A percentile compares a stretch with the other conserved stretches of the same genome.
These are phyloP conservation scores for Penicillium sumatraense DNA, from an alignment of 2,329 filamentous ascomycete genomes.

Conservation along the genomic window DNA sequence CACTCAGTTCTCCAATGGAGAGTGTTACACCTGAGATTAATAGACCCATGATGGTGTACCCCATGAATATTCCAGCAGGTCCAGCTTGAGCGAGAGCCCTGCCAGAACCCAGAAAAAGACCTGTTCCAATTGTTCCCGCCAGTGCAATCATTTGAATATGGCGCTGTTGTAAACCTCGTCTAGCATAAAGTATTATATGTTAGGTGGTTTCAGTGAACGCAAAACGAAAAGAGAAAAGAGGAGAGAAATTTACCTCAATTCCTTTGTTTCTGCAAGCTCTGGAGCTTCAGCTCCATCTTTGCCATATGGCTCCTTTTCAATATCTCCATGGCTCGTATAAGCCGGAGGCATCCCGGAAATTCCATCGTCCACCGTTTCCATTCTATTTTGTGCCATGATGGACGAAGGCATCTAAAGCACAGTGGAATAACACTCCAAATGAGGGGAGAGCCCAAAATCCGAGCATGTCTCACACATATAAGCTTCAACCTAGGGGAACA, in stretches of 20 bases:
- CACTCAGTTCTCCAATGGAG: slow-evolving; percentile 39
- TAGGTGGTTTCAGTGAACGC: neutral
- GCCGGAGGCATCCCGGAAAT: neutral
- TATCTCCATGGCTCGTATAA: neutral
- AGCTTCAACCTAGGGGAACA: neutral
- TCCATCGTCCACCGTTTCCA: neutral
- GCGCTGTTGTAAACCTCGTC: slow-evolving; percentile 29
- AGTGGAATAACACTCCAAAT: neutral
- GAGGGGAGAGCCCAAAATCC: too few species aligned
- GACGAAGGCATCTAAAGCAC: neutral
- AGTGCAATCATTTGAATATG: slow-evolving; percentile 43
- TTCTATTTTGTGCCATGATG: neutral
- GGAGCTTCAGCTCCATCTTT: slow-evolving; percentile 13
- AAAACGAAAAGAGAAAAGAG: too few species aligned
- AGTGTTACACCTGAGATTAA: slow-evolving; percentile 37
- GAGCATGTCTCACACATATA: neutral
- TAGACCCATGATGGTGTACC: slow-evolving; percentile 41
- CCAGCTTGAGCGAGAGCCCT: slow-evolving; percentile 35
- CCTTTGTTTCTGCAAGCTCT: slow-evolving; percentile 14
- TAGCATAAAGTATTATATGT: neutral
- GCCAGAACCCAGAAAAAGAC: slow-evolving; percentile 39
- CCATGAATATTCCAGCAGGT: slow-evolving; percentile 35
- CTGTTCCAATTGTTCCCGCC: slow-evolving; percentile 40
- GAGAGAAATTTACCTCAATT: slow-evolving; percentile 8
- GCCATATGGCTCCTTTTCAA: neutral